A percentile compares a stretch with the other conserved stretches of the same genome.
These are phyloP conservation scores for Pleoardoris graminearum DNA, from an alignment of 2,329 filamentous ascomycete species.

Conservation along the genomic window DNA sequence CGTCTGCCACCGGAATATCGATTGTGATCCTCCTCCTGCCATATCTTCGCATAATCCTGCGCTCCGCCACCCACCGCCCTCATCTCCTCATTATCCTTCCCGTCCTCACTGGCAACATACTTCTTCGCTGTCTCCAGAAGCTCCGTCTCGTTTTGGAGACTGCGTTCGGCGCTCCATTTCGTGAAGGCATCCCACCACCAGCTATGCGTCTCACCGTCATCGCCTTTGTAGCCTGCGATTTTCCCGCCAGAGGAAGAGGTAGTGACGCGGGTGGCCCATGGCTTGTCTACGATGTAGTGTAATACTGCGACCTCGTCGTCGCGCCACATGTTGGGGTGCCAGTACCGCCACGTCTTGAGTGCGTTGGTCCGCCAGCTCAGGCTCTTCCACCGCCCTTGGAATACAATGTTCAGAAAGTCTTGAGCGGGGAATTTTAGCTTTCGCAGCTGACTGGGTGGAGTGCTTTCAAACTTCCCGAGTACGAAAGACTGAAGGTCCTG, in stretches of 20 bases:
- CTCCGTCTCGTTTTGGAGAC: constrained; percentile 21
- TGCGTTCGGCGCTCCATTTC: constrained; percentile 44
- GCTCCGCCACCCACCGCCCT: constrained; percentile 35
- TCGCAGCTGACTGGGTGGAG: constrained; percentile 40
- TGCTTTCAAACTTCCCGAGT: constrained; percentile 46
- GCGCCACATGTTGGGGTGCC: constrained; percentile 56
- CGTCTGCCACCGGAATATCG: too few relatives aligned
- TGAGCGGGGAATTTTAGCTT: constrained; percentile 58
- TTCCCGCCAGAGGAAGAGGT: constrained; percentile 13
- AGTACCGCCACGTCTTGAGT: constrained; percentile 59
- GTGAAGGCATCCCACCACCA: constrained; percentile 58
- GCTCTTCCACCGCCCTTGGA: constrained; percentile 49
- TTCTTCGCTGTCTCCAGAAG: constrained; percentile 22
- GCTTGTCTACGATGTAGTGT: constrained; percentile 62
- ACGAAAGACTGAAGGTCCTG: constrained; percentile 47
- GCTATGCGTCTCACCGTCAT: constrained; percentile 56
- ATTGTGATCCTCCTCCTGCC: constrained; percentile 13
- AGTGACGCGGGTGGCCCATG: constrained; percentile 53
- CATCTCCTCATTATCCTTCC: constrained; percentile 33
- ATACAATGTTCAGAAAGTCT: constrained; percentile 57
- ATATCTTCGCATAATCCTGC: constrained; percentile 40
- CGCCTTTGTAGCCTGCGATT: constrained; percentile 52
- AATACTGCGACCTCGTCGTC: constrained; percentile 54
- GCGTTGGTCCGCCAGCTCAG: constrained; percentile 58
- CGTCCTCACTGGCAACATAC: constrained; percentile 29